Evolutionary conservation across 805 yeast genomes (phyloP).

Genomic region (Ogataea pini): DNA sequence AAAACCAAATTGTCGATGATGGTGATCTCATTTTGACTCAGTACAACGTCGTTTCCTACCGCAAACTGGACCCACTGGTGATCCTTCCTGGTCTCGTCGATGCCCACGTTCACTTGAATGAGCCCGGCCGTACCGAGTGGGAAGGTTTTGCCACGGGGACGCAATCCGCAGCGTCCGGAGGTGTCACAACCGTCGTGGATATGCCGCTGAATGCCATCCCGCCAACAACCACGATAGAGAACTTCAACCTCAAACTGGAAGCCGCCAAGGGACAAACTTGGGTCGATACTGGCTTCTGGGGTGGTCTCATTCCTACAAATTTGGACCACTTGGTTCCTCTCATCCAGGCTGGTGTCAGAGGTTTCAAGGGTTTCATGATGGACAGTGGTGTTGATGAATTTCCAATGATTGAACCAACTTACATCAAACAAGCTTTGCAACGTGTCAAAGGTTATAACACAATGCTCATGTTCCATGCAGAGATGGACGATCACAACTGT

Average conservation of each 20-base stretch:
- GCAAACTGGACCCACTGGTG: conserved; percentile 61
- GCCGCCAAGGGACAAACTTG: conserved; percentile 84
- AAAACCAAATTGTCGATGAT: conserved; percentile 36
- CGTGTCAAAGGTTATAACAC: conserved; percentile 64
- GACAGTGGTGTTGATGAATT: conserved; percentile 97
- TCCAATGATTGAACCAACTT: conserved; percentile 70
- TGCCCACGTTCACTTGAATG: conserved; percentile 91
- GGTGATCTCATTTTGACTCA: conserved; percentile 42
- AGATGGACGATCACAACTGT: conserved; percentile 48
- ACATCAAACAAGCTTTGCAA: conserved; percentile 68
- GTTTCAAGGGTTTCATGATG: conserved; percentile 89
- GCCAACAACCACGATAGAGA: conserved; percentile 84
- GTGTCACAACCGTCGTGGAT: conserved; percentile 92
- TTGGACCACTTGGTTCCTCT: conserved; percentile 68
- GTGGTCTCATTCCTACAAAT: conserved; percentile 86
- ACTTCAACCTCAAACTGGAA: conserved; percentile 68
- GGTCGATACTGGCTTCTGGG: conserved; percentile 97
- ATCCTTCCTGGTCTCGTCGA: conserved; percentile 92
- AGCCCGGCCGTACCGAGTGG: conserved; percentile 98
- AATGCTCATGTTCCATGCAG: conserved; percentile 90
- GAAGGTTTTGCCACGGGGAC: conserved; percentile 98
- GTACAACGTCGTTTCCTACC: conserved; percentile 45
- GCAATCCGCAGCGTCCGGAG: conserved; percentile 91
- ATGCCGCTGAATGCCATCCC: conserved; percentile 97
- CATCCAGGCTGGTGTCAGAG: conserved; percentile 84